Evolutionary conservation across 306 rosid species (phyloP).

Genomic region (Ochetophila trinervis): DNA sequence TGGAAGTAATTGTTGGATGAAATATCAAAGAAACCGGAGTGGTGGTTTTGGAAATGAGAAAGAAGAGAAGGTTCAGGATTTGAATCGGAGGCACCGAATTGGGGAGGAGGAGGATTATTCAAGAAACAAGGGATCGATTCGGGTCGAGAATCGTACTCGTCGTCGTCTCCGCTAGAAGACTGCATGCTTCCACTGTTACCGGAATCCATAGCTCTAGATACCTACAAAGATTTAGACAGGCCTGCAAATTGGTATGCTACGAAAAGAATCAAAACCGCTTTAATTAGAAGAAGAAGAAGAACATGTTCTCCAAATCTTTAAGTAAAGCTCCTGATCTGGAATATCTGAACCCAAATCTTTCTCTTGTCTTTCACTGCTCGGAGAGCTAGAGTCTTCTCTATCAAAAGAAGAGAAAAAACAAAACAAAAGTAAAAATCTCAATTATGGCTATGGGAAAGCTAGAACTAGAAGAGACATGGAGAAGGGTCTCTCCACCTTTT

Average conservation of each 20-base stretch:
- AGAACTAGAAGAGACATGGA: background rate
- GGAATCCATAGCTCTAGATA: constrained; percentile 67
- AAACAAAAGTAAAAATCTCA: constrained; percentile 31
- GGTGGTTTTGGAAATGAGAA: constrained; percentile 38
- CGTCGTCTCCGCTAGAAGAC: constrained; percentile 86
- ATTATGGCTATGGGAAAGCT: constrained; percentile 17
- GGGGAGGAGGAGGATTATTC: constrained; percentile 23
- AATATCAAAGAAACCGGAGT: constrained; percentile 37
- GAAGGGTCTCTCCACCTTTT: background rate
- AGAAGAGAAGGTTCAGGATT: constrained; percentile 28
- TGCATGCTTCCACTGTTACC: constrained; percentile 74
- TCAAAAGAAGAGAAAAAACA: constrained; percentile 59
- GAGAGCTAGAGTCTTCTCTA: constrained; percentile 29
- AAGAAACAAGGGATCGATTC: constrained; percentile 33
- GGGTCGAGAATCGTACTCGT: constrained; percentile 64
- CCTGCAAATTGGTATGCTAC: no score
- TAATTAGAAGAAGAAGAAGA: no score
- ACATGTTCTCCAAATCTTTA: constrained; percentile 13
- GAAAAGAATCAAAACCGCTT: no score
- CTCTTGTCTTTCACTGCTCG: constrained; percentile 49
- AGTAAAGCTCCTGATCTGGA: constrained; percentile 39
- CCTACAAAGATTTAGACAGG: background rate
- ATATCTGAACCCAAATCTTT: constrained; percentile 53
- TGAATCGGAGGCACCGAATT: constrained; percentile 18
- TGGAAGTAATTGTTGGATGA: constrained; percentile 34